These are phyloP conservation scores for Cyclostephanos invisitatus DNA, from an alignment of 108 stramenopile species.

Conservation along the genomic window DNA sequence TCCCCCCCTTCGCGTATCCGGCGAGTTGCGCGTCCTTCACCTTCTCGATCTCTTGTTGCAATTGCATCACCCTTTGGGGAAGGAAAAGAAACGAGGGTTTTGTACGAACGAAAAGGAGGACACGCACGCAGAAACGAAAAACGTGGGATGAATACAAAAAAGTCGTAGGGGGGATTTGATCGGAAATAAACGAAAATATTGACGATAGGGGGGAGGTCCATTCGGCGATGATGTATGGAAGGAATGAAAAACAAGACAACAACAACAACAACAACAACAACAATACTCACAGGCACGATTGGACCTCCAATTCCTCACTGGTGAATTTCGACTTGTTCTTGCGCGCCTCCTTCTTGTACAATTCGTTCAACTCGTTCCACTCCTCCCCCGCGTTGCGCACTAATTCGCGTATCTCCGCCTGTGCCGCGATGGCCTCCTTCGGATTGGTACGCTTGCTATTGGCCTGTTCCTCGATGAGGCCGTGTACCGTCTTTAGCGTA, in stretches of 20 bases:
- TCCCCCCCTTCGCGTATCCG: conserved; percentile 69
- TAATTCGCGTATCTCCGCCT: conserved; percentile 79
- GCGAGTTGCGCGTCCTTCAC: conserved; percentile 75
- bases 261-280: too few species aligned
- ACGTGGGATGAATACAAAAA: too few species aligned
- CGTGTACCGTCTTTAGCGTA: conserved; percentile 61
- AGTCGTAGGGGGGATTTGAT: too few species aligned
- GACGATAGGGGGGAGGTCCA: too few species aligned
- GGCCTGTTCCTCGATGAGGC: conserved; percentile 51
- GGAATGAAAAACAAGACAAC: too few species aligned
- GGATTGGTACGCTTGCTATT: conserved; percentile 59
- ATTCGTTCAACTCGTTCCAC: conserved; percentile 79
- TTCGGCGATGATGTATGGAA: too few species aligned
- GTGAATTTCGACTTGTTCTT: conserved; percentile 89
- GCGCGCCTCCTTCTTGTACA: conserved; percentile 85
- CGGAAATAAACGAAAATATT: too few species aligned
- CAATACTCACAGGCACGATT: conserved; percentile 50
- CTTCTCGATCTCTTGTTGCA: conserved; percentile 82
- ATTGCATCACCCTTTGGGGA: conserved; percentile 53
- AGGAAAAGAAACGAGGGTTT: too few species aligned
- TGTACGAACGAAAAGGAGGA: too few species aligned
- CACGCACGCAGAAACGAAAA: too few species aligned
- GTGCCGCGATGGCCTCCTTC: conserved; percentile 78
- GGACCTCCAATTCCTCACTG: conserved; percentile 82
- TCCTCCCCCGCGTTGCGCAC: conserved; percentile 79